Conservation (phyloP, 108 stramenopile species). For the Stephanodiscus triporus region DNA sequence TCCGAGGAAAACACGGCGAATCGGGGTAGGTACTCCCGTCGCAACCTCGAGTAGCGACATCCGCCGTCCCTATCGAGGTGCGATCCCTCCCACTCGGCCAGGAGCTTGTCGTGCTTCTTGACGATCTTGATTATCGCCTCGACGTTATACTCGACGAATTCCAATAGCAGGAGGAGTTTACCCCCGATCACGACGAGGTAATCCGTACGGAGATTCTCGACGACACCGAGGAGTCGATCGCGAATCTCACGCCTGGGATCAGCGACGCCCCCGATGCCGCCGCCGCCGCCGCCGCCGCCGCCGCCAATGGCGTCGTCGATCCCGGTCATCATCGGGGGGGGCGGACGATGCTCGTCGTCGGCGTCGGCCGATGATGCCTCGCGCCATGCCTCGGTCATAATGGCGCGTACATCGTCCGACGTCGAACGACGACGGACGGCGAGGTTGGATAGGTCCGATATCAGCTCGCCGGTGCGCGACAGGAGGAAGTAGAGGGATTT, state of each 20-base stretch:
- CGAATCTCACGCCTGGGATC: too few species aligned
- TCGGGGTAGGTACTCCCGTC: slow-evolving; percentile 39
- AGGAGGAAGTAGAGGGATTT: slow-evolving; percentile 71
- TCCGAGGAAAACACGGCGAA: slow-evolving; percentile 34
- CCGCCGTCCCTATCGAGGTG: neutral
- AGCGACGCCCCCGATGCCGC: neutral
- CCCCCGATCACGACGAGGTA: slow-evolving; percentile 43
- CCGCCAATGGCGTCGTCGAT: too few species aligned
- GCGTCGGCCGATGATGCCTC: too few species aligned
- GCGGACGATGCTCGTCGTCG: too few species aligned
- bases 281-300: neutral
- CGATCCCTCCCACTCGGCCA: slow-evolving; percentile 25
- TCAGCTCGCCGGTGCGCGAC: slow-evolving; percentile 54
- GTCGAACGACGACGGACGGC: slow-evolving; percentile 19
- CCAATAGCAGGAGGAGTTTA: slow-evolving; percentile 55
- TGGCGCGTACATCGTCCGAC: slow-evolving; percentile 1
- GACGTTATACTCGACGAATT: slow-evolving; percentile 68
- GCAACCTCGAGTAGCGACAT: slow-evolving; percentile 35
- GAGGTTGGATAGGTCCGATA: slow-evolving; percentile 37
- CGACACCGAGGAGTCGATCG: slow-evolving; percentile 7
- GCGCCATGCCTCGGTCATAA: too few species aligned
- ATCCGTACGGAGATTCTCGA: slow-evolving; percentile 22
- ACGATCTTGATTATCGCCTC: slow-evolving; percentile 78
- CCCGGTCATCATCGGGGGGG: too few species aligned
- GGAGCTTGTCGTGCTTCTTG: slow-evolving; percentile 84